Evolutionary conservation across 2,329 filamentous ascomycete species (phyloP), one percentile per base, ranked within the genome.

Genomic region (Torrubiella hemipterigena): DNA sequence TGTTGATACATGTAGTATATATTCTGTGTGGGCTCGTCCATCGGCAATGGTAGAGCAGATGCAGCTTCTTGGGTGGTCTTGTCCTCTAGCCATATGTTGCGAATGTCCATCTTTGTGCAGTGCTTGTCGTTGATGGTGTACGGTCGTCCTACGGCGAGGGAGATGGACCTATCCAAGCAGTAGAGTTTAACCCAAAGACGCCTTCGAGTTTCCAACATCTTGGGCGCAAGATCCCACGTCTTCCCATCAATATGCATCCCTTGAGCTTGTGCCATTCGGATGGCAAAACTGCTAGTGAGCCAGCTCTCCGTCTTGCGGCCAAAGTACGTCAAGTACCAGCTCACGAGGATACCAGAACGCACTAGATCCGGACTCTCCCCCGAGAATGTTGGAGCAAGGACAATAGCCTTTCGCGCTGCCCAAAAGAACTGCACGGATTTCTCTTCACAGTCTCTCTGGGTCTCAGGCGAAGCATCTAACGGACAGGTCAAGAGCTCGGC

Each of bases 191-290:
- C 51, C 57, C 57, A 61, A 2, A 61, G 39, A 6, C 57, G 41
- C 6, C 57, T 42, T 17, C 57, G 42, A 1, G 51, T 56, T 35
- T 59, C 56, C 1, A 51, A 50, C 23, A 51, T 51, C 27, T 54
- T 53, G 5, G 46, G 44, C 0, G 55, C 46, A 8, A 61, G 38
- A 7, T 51, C 41, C 54, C 54, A 59, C 12, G 51, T 44, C 34
- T 55, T 52, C 7, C 57, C 57, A 35, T 61, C 58, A 15, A 60
- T 54, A 32, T 61, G 57, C 45, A 60, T 58, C 1, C 57, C 56
- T 31, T 61, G 56, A 1, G 55, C 56, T 34, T 58, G 54, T 5
- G 57, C 58, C 51, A 60, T 57, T 11, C 56, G 53, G 40, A 59
- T 55, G 2, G 57, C 57, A 26, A 61, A 59, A 36, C 55, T 55